phyloP scores from a whole-genome alignment of 2,329 filamentous ascomycete genomes.

The Ceratocystis eucalypticola region DNA sequence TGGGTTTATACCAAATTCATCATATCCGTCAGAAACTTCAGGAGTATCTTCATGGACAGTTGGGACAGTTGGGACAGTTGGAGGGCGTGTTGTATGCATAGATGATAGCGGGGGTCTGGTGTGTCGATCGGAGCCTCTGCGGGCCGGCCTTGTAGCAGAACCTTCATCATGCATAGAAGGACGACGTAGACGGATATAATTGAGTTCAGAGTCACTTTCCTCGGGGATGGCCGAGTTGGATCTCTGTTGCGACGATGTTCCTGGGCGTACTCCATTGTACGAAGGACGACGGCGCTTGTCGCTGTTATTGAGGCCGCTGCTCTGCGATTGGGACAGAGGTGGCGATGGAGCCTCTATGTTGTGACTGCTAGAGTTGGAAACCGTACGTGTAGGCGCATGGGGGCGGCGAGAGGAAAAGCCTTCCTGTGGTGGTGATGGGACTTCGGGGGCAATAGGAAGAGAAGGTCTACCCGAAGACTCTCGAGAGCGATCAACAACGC shows the following conservation, averaged over 20 bases:
- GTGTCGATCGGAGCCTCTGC: not conserved
- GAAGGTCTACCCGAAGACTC: constrained; percentile 5
- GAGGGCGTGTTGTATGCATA: not conserved
- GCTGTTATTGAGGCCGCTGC: not conserved
- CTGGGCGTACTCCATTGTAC: constrained; percentile 7
- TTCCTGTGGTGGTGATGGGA: not conserved
- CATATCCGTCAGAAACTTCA: constrained; percentile 2
- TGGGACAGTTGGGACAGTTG: not conserved
- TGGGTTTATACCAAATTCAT: not conserved
- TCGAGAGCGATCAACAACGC: not conserved
- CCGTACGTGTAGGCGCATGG: constrained; percentile 5
- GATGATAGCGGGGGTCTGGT: not conserved
- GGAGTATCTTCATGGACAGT: not conserved
- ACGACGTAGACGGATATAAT: not conserved
- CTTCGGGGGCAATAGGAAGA: not conserved
- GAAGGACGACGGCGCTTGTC: constrained; percentile 14
- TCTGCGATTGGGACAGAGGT: constrained; percentile 3
- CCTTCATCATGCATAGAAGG: constrained; percentile 4
- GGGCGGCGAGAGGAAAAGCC: constrained; percentile 4
- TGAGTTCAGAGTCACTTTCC: constrained; percentile 4
- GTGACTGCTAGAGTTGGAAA: constrained; percentile 8
- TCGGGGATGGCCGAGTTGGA: constrained; percentile 11
- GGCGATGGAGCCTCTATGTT: not conserved
- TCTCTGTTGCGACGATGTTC: constrained; percentile 9
- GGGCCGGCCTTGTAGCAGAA: not conserved